Evolutionary conservation across 2,329 filamentous ascomycete species (phyloP).

Genomic region (Microcyclospora tardicrescens): DNA sequence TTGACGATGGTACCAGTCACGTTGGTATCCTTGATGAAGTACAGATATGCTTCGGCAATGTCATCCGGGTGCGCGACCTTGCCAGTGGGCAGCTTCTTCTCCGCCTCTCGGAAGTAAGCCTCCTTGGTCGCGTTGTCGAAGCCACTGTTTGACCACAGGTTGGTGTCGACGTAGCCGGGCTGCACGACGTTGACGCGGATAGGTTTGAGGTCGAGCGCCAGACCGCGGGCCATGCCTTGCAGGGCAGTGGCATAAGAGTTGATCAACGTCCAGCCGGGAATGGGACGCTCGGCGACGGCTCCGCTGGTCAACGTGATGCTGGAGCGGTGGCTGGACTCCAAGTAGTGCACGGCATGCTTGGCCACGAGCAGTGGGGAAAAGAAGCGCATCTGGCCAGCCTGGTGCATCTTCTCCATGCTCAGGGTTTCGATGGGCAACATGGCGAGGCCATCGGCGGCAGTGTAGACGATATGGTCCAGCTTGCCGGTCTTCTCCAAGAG

Average conservation of each 20-base stretch:
- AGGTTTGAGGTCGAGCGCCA: slow-evolving; percentile 52
- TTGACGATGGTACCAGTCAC: slow-evolving; percentile 32
- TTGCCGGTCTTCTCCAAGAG: slow-evolving; percentile 31
- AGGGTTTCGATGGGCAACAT: slow-evolving; percentile 30
- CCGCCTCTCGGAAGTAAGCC: slow-evolving; percentile 14
- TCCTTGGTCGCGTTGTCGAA: slow-evolving; percentile 17
- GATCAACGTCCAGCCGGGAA: slow-evolving; percentile 39
- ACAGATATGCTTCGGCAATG: slow-evolving; percentile 37
- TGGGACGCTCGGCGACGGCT: slow-evolving; percentile 37
- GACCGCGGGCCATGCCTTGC: slow-evolving; percentile 39
- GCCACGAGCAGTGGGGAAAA: slow-evolving; percentile 39
- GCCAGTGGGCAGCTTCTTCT: slow-evolving; percentile 21
- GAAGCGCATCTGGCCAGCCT: slow-evolving; percentile 38
- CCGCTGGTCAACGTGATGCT: slow-evolving; percentile 48
- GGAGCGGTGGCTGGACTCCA: slow-evolving; percentile 29
- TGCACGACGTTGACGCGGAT: slow-evolving; percentile 50
- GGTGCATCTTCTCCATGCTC: slow-evolving; percentile 28
- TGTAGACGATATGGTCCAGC: slow-evolving; percentile 46
- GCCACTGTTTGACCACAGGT: slow-evolving; percentile 25
- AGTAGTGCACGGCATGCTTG: slow-evolving; percentile 36
- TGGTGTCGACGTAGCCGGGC: slow-evolving; percentile 40
- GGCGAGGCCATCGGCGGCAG: slow-evolving; percentile 39
- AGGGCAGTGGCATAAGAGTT: slow-evolving; percentile 38
- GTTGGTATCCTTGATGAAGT: slow-evolving; percentile 35
- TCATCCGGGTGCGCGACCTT: slow-evolving; percentile 29